Base-by-base conservation (phyloP, 2,329 filamentous ascomycete genomes). In the Alternaria sp. region DNA sequence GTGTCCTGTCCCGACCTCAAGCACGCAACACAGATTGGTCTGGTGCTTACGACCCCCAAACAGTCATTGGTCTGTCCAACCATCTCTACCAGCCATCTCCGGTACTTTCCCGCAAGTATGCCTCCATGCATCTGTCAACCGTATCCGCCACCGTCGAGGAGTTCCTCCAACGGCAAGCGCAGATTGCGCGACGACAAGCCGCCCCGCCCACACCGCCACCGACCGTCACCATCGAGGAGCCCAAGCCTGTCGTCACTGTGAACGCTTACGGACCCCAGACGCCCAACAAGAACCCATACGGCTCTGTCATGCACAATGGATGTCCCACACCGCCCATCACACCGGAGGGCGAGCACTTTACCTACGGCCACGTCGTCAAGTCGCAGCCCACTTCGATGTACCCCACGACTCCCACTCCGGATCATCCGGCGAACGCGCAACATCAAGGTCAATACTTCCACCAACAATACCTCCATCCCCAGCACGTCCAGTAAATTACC, bases 241-340 rank as follows among this genome's bases (percentile, higher is more conserved):
- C 81, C 48, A 87, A 88, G 79, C 81, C 77, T 9, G 63, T 69
- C 25, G 64, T 72, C 34, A 76, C 76, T 38, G 65, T 72, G 28
- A 76, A 76, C 34, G 64, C 82, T 40, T 84, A 86, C 65, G 87
- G 89, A 66, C 92, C 91, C 74, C 90, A 89, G 80, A 95, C 92
- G 16, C 92, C 92, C 14, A 89, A 92, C 74, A 94, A 94, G 83
- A 87, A 86, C 51, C 87, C 89, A 62, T 89, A 88, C 66, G 83
- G 86, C 55, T 81, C 86, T 54, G 84, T 84, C 53, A 85, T 89
- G 65, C 87, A 89, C 38, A 86, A 92, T 67, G 92, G 92, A 59
- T 93, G 93, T 79, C 86, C 94, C 68, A 95, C 92, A 16, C 92
- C 92, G 27, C 92, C 92, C 1, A 94, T 95, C 75, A 95, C 92